Conservation (phyloP, 2,329 filamentous ascomycete genomes). For the Aaosphaeria pasadenensis region DNA sequence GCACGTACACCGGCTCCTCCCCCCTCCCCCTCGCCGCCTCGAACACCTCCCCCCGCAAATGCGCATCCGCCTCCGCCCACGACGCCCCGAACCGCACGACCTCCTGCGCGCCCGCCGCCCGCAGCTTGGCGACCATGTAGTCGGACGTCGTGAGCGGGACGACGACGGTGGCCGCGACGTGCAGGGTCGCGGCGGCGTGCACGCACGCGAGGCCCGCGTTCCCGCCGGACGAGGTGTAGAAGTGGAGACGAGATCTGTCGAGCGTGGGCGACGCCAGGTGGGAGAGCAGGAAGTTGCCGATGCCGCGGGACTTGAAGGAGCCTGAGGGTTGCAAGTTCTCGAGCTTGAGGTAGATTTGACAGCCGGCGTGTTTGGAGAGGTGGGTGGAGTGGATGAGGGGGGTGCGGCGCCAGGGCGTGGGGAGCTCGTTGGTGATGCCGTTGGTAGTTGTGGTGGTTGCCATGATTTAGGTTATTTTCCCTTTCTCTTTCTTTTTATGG, state of each 20-base stretch:
- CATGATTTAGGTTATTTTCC: too few species aligned
- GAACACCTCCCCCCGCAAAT: neutral
- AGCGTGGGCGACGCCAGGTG: constrained; percentile 24
- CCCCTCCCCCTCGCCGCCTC: neutral
- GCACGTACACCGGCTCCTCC: constrained; percentile 42
- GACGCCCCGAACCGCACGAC: constrained; percentile 62
- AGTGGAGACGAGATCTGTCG: constrained; percentile 49
- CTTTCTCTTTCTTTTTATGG: too few species aligned
- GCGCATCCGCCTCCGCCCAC: neutral
- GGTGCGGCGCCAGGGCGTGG: constrained; percentile 61
- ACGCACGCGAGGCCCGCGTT: constrained; percentile 81
- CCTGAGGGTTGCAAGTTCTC: constrained; percentile 78
- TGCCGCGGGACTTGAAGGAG: constrained; percentile 75
- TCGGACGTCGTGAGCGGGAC: constrained; percentile 62
- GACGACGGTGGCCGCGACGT: constrained; percentile 66
- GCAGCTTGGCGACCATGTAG: constrained; percentile 67
- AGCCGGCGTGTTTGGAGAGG: constrained; percentile 66
- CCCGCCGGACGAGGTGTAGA: constrained; percentile 74
- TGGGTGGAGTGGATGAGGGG: constrained; percentile 63
- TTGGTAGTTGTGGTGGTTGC: too few species aligned
- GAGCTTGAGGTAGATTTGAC: constrained; percentile 76
- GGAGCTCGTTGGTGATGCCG: neutral
- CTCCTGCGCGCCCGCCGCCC: constrained; percentile 59
- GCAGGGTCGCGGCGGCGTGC: constrained; percentile 62
- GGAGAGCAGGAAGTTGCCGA: constrained; percentile 65